Evolutionary conservation across 768 basidiomycete species (phyloP), one percentile per base, ranked within the genome.

Genomic region (Leccinum variicolor): DNA sequence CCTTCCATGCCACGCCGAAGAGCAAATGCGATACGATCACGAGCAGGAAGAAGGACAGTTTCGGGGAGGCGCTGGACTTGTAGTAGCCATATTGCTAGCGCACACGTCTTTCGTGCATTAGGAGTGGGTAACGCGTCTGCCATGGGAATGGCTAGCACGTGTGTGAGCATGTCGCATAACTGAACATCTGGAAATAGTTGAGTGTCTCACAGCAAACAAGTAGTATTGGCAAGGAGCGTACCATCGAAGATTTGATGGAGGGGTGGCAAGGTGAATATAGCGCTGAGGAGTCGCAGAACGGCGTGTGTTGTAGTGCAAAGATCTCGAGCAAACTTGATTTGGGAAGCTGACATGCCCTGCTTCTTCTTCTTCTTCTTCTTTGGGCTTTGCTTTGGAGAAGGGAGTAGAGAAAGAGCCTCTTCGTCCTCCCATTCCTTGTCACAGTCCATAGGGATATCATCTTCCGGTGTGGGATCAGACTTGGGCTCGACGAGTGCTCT

Each of bases 61-160:
- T 76, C 71, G 21, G 91, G 86, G 9, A 93, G 78, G 7, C 87
- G 84, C 61, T 90, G 89, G 2, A 74, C 75, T 65, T 91, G 89
- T 23, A 94, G 64, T 6, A 91, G 74, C 83, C 84, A 87, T 23
- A 92, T 88, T 2, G 86, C 81, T 25, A 93, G 72, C 2, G 89
- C 89, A 57, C 82, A 91, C 1, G 92, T 93, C 69, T 94, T 94
- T n/a, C 92, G 84, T 11, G 89, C 82, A 66, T 92, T 92, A 6
- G 88, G 88, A 6, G 90, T 92, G 3, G 90, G 92, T 0, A 94
- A 72, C 26, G 80, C 75, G 5, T 80, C 75, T 0, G 87, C 81
- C 21, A 91, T 75, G 3, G 90, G 90, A 58, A 94, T 90, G 7
- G 86, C 83, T 9, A 93, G 75, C 9, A 89, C 76, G 11, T 80